phyloP scores from a whole-genome alignment of 495 filamentous ascomycete species.

The Pseudotulostoma volvatum region DNA sequence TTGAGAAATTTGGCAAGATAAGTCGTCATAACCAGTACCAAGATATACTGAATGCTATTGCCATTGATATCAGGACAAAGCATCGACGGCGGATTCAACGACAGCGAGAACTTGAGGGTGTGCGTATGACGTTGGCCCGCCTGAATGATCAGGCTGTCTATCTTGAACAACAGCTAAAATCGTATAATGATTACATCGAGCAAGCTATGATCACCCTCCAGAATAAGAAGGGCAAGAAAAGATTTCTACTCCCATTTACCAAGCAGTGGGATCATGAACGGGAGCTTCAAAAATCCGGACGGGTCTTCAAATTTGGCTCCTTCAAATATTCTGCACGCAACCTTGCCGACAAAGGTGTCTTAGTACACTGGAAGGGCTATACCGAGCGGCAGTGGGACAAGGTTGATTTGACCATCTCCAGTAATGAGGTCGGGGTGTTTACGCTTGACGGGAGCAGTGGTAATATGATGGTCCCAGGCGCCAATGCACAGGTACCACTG shows the following conservation, averaged over 20 bases:
- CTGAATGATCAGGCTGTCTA: conserved; percentile 84
- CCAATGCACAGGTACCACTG: conserved; percentile 73
- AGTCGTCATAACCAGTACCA: conserved; percentile 89
- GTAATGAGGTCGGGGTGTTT: conserved; percentile 90
- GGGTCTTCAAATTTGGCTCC: conserved; percentile 89
- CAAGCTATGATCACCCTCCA: conserved; percentile 98
- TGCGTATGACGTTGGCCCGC: conserved; percentile 65
- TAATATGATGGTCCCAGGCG: conserved; percentile 90
- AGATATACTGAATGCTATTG: conserved; percentile 90
- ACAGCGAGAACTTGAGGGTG: conserved; percentile 76
- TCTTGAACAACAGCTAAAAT: conserved; percentile 87
- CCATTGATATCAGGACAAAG: conserved; percentile 91
- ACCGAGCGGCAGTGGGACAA: conserved; percentile 75
- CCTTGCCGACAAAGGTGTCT: conserved; percentile 81
- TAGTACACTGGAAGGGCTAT: conserved; percentile 77
- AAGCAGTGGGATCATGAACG: conserved; percentile 97
- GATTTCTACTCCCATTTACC: conserved; percentile 91
- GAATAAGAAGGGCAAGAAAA: conserved; percentile 90
- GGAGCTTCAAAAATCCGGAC: conserved; percentile 77
- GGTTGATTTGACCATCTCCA: conserved; percentile 83
- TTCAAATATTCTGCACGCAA: conserved; percentile 90
- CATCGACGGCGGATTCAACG: conserved; percentile 82
- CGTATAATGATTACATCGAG: conserved; percentile 98
- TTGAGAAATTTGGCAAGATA: conserved; percentile 74
- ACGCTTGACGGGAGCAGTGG: conserved; percentile 80